Evolutionary conservation across 495 filamentous ascomycete species (phyloP).

Genomic region (Hypoxylon trugodes): DNA sequence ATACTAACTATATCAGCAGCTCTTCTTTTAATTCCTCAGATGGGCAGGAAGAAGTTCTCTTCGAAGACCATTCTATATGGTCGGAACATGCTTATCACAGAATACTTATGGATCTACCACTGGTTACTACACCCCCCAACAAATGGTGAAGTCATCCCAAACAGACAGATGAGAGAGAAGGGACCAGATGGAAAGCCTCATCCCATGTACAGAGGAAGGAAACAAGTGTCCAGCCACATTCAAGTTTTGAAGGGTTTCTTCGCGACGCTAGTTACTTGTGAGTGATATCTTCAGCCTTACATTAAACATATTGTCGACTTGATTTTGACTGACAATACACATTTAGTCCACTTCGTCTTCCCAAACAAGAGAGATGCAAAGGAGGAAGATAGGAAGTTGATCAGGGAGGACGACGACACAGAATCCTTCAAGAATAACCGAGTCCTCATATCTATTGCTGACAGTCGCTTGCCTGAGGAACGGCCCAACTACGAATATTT

Average conservation of each 20-base stretch:
- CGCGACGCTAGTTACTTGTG: constrained; percentile 50
- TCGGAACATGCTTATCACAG: constrained; percentile 89
- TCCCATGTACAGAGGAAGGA: constrained; percentile 60
- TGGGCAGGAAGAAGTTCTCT: constrained; percentile 81
- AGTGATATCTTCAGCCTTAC: constrained; percentile 21
- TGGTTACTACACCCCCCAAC: constrained; percentile 45
- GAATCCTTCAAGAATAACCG: constrained; percentile 63
- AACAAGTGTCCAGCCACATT: constrained; percentile 96
- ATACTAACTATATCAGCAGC: constrained; percentile 61
- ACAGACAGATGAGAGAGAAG: constrained; percentile 61
- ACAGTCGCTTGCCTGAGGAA: constrained; percentile 55
- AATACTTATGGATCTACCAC: constrained; percentile 73
- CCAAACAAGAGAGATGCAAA: constrained; percentile 44
- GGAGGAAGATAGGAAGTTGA: constrained; percentile 41
- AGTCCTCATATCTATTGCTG: constrained; percentile 60
- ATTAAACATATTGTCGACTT: background rate
- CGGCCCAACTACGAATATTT: constrained; percentile 62
- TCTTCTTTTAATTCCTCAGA: constrained; percentile 78
- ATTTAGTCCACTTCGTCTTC: constrained; percentile 58
- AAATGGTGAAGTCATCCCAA: constrained; percentile 63
- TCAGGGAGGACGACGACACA: constrained; percentile 51
- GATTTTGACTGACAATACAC: background rate
- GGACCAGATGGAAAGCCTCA: constrained; percentile 43
- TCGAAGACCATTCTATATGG: constrained; percentile 77
- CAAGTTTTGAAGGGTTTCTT: constrained; percentile 93